These are phyloP conservation scores for Diaporthe capsici DNA, from an alignment of 2,329 filamentous ascomycete genomes.

Conservation along the genomic window DNA sequence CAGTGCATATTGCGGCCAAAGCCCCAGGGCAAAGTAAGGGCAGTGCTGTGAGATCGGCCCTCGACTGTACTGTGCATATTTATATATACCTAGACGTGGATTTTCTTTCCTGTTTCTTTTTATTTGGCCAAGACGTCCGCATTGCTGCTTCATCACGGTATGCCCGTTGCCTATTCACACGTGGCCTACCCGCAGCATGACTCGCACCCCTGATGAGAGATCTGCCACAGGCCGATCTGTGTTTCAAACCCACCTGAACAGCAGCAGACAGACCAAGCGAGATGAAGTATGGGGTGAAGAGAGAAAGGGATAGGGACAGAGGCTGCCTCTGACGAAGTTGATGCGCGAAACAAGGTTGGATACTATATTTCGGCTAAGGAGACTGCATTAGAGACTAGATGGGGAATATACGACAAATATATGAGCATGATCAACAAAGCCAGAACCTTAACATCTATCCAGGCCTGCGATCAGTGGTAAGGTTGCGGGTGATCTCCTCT, in stretches of 20 bases:
- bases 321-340: constrained; percentile 7
- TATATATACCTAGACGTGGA: constrained; percentile 20
- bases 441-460: constrained; percentile 6
- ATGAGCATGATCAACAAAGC: constrained; percentile 8
- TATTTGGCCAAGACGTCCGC: background rate
- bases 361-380: constrained; percentile 29
- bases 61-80: constrained; percentile 3
- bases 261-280: constrained; percentile 28
- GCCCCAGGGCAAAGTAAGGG: constrained; percentile 23
- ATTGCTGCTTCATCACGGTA: constrained; percentile 29
- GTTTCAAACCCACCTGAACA: constrained; percentile 21
- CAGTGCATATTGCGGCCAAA: constrained; percentile 55
- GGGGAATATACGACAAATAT: constrained; percentile 15
- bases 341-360: constrained; percentile 5
- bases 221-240: constrained; percentile 28
- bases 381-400: constrained; percentile 9
- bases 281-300: constrained; percentile 27
- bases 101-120: constrained; percentile 11
- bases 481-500: constrained; percentile 19
- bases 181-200: constrained; percentile 20
- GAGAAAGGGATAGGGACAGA: constrained; percentile 26
- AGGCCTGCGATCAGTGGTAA: constrained; percentile 21
- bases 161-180: constrained; percentile 15
- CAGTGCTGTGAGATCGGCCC: constrained; percentile 9
- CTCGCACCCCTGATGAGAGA: constrained; percentile 23